Conservation (phyloP, 768 basidiomycete genomes). For the Boletus tomentosulus region DNA sequence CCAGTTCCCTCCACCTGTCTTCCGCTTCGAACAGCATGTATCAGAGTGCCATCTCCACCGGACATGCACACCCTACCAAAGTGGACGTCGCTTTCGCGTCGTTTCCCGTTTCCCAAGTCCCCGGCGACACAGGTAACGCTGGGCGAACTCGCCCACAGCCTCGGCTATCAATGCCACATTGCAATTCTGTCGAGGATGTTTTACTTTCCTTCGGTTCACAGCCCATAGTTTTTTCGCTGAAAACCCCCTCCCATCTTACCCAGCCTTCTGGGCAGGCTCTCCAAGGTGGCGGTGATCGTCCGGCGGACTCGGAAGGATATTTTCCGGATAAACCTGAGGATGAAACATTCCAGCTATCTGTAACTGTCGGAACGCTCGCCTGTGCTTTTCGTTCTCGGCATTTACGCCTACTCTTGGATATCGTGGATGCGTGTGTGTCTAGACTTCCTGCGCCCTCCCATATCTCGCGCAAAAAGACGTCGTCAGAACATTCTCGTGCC, state of each 20-base stretch:
- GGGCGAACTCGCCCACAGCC: constrained; percentile 4
- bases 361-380: constrained; percentile 49
- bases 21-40: constrained; percentile 70
- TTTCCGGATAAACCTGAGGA: constrained; percentile 4
- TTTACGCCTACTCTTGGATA: constrained; percentile 44
- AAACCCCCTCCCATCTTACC: constrained; percentile 37
- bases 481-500: constrained; percentile 17
- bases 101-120: not conserved
- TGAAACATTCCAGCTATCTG: constrained; percentile 38
- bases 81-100: not conserved
- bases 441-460: constrained; percentile 16
- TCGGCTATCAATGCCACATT: constrained; percentile 5
- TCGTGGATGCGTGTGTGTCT: constrained; percentile 34
- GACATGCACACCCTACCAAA: constrained; percentile 1
- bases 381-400: constrained; percentile 56
- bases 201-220: constrained; percentile 61
- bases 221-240: constrained; percentile 54
- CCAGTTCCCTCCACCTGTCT: constrained; percentile 39
- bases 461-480: constrained; percentile 9
- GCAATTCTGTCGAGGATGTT: constrained; percentile 35
- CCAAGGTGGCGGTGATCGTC: constrained; percentile 4
- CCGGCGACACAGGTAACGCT: not conserved
- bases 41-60: constrained; percentile 60
- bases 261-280: constrained; percentile 9
- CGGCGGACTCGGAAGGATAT: constrained; percentile 3